Evolutionary conservation across 352 stramenopile species (phyloP).

Genomic region (Pythium plurisporium): DNA sequence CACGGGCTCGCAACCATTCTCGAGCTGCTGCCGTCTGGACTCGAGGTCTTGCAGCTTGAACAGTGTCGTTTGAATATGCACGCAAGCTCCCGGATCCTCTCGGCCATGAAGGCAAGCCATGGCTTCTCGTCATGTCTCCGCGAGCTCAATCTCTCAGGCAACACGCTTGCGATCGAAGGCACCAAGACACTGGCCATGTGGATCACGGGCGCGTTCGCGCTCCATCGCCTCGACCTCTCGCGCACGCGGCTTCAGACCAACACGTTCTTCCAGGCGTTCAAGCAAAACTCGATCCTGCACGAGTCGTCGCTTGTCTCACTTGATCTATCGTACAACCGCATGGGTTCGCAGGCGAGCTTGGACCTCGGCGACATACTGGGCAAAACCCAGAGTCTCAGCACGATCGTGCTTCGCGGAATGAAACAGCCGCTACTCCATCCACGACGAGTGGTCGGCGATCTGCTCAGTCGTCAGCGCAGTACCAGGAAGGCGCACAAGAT

Average conservation of each 20-base stretch:
- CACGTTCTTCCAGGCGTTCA: conserved; percentile 46
- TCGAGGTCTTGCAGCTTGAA: conserved; percentile 60
- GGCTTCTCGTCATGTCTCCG: conserved; percentile 40
- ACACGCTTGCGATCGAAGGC: conserved; percentile 43
- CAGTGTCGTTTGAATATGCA: conserved; percentile 34
- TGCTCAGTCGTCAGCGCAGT: not conserved
- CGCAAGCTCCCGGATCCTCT: conserved; percentile 34
- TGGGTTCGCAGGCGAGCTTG: conserved; percentile 44
- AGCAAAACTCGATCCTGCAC: conserved; percentile 62
- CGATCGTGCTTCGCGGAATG: conserved; percentile 64
- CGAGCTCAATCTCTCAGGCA: conserved; percentile 63
- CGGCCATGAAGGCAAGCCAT: conserved; percentile 41
- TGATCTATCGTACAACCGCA: conserved; percentile 68
- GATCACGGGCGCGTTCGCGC: conserved; percentile 49
- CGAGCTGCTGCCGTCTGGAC: conserved; percentile 36
- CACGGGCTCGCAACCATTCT: conserved; percentile 42
- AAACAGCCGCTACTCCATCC: conserved; percentile 20
- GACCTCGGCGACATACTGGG: conserved; percentile 59
- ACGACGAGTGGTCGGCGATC: not conserved
- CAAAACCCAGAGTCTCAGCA: conserved; percentile 54
- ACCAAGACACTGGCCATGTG: conserved; percentile 42
- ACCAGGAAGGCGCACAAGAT: not conserved
- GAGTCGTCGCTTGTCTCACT: conserved; percentile 54
- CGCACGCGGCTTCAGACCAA: conserved; percentile 53
- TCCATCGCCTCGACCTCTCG: conserved; percentile 57